A percentile compares a stretch with the other conserved stretches of the same genome.
Evolutionary conservation across 1,139 yeast species (phyloP).

Genomic region (Blastobotrys malaysiensis): DNA sequence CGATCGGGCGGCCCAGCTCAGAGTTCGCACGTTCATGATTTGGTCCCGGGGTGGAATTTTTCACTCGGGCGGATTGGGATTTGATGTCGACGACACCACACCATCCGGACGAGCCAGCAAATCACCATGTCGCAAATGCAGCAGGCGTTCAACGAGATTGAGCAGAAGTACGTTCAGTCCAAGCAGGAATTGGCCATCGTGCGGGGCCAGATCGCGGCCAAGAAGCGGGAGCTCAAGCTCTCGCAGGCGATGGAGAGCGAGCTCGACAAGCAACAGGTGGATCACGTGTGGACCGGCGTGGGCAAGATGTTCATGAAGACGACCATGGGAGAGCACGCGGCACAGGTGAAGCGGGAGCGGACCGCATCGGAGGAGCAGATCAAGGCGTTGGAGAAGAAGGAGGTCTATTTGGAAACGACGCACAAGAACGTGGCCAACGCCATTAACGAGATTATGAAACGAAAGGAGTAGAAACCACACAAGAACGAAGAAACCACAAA

Average conservation of each 20-base stretch:
- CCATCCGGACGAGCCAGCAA: background rate
- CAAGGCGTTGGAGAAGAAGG: constrained; percentile 59
- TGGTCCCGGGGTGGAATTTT: background rate
- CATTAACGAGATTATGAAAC: constrained; percentile 41
- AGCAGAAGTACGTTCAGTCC: constrained; percentile 21
- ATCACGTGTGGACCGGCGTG: constrained; percentile 73
- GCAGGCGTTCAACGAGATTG: constrained; percentile 20
- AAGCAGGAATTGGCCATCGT: constrained; percentile 60
- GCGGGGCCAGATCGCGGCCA: constrained; percentile 50
- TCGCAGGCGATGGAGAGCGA: constrained; percentile 54
- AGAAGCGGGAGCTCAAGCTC: constrained; percentile 53
- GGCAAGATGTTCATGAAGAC: constrained; percentile 55
- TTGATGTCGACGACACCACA: background rate
- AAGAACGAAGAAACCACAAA: too few relatives aligned
- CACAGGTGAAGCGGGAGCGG: constrained; percentile 48
- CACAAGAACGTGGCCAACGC: constrained; percentile 66
- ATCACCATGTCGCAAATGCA: background rate
- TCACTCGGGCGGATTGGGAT: background rate
- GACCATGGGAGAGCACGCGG: constrained; percentile 44
- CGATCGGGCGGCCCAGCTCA: background rate
- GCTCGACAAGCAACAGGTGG: constrained; percentile 41
- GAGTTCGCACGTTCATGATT: background rate
- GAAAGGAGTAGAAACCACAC: background rate
- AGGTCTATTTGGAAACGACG: constrained; percentile 68
- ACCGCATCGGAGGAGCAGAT: constrained; percentile 52